Evolutionary conservation across 257 asterid species (phyloP).

Genomic region (Penstemon davidsonii): DNA sequence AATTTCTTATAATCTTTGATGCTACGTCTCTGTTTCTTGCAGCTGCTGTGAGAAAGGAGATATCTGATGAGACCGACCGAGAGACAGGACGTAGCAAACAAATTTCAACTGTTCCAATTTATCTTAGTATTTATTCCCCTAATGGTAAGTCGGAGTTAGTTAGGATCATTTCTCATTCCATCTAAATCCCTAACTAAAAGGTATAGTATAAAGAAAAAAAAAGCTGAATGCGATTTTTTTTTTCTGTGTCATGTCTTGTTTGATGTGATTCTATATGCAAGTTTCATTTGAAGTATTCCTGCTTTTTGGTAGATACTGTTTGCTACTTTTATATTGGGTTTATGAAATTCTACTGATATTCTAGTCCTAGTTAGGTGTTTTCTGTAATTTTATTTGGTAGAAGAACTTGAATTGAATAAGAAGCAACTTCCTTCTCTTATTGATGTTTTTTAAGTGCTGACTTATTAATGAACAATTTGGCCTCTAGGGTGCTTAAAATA

Average conservation of each 20-base stretch:
- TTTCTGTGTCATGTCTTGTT: no score
- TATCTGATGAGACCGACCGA: slow-evolving; percentile 93
- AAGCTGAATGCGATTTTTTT: no score
- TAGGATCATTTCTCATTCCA: not conserved
- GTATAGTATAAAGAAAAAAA: no score
- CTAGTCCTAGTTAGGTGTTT: slow-evolving; percentile 6
- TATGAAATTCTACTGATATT: not conserved
- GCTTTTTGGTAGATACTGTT: not conserved
- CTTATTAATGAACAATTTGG: no score
- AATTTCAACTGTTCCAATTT: slow-evolving; percentile 88
- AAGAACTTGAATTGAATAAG: slow-evolving; percentile 6
- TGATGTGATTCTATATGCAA: no score
- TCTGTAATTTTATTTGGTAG: slow-evolving; percentile 2
- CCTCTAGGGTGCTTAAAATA: no score
- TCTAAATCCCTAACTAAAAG: no score
- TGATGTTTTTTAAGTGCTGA: slow-evolving; percentile 25
- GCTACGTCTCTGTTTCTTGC: slow-evolving; percentile 34
- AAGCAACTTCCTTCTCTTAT: slow-evolving; percentile 12
- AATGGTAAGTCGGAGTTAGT: slow-evolving; percentile 48
- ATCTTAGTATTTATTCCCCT: slow-evolving; percentile 92
- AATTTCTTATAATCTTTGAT: slow-evolving; percentile 8
- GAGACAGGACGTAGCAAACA: slow-evolving; percentile 87
- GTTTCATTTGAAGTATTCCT: no score
- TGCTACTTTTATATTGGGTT: slow-evolving; percentile 2
- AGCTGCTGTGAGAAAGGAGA: slow-evolving; percentile 96